Evolutionary conservation across 306 rosid genomes (phyloP), one percentile per base, ranked within the genome.

Genomic region (Potentilla sterilis): DNA sequence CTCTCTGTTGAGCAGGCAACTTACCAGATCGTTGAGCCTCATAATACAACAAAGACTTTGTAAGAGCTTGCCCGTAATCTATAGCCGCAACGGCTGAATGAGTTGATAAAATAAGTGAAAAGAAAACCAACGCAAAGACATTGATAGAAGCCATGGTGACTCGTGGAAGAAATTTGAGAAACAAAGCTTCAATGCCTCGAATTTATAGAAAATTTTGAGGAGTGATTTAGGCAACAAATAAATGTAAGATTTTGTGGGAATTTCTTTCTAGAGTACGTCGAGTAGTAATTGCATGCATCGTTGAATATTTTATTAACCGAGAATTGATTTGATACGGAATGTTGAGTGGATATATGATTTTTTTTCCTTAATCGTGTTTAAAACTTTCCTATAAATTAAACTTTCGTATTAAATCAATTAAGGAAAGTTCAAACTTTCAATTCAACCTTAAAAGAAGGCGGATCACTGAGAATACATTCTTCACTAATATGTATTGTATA

Each of bases 1-100:
- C 51, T 47, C 90, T 87, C 21, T 88, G 91, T 28, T 43, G 70
- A 19, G 74, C 5, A 2, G 87, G 86, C 42, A 89, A 57, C 54
- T 40, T 80, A 38, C 97, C 96, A 61, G 96, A 87, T 21, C 96
- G 80, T 71, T 90, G 92, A 74, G 75, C 88, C 76, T 87, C 95
- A 58, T 15, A 86, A 41, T 68, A 90, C 72, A 90, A 28, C 62
- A 88, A 38, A 5, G 84, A 81, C 61, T 88, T 90, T 15, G 78
- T 75, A 9, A 90, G 85, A 1, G 89, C 90, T 44, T 66, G 2
- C 24, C 61, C 74, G 66, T 88, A 88, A 43, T 86, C 78, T 18
- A 74, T 3, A 19, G 62, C 43, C 19, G 34, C 22, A 35, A 84
- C 5, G 22, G 55, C 52, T 40, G 46, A 7, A 54, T 40, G 67